These are phyloP conservation scores for Dillenia turbinata DNA, from an alignment of 164 flowering plant genomes.

Conservation along the genomic window DNA sequence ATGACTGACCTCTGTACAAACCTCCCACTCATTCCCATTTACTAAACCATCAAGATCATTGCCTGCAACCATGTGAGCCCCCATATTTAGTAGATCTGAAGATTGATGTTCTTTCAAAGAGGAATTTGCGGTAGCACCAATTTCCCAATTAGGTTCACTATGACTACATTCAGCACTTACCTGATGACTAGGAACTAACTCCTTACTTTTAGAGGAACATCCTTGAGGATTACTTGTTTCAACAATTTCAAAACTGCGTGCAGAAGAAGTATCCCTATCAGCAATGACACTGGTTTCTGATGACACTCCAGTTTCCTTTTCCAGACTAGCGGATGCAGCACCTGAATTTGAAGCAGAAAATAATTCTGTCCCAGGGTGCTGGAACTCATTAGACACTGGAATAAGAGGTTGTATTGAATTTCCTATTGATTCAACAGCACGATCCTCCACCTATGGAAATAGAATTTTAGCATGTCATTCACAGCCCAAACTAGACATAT, in stretches of 20 bases:
- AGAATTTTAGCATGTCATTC: conserved; percentile 10
- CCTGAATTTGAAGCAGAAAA: conserved; percentile 15
- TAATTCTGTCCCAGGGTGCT: conserved; percentile 18
- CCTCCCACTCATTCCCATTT: conserved; percentile 15
- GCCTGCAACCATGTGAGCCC: conserved; percentile 18
- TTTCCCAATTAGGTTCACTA: conserved; percentile 19
- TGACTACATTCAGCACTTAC: conserved; percentile 20
- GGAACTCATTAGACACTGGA: conserved; percentile 13
- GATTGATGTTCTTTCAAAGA: conserved; percentile 28
- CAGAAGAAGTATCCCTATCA: conserved; percentile 14
- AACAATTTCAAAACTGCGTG: conserved; percentile 17
- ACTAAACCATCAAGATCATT: conserved; percentile 21
- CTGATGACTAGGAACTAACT: conserved; percentile 26
- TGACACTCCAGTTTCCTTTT: conserved; percentile 26
- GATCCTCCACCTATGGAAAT: conserved; percentile 44
- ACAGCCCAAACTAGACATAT: not conserved
- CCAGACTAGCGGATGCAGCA: conserved; percentile 17
- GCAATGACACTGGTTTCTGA: conserved; percentile 20
- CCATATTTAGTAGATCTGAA: conserved; percentile 25
- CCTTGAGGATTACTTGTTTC: conserved; percentile 22
- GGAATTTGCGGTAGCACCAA: conserved; percentile 31
- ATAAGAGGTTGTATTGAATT: conserved; percentile 22
- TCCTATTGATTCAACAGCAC: conserved; percentile 22
- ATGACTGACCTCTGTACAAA: conserved; percentile 15
- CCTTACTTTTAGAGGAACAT: conserved; percentile 32